Percentiles rank a stretch among this genome's conserved stretches.
These are phyloP conservation scores for Geoglossum glabrum DNA, from an alignment of 495 filamentous ascomycete genomes.

Conservation along the genomic window DNA sequence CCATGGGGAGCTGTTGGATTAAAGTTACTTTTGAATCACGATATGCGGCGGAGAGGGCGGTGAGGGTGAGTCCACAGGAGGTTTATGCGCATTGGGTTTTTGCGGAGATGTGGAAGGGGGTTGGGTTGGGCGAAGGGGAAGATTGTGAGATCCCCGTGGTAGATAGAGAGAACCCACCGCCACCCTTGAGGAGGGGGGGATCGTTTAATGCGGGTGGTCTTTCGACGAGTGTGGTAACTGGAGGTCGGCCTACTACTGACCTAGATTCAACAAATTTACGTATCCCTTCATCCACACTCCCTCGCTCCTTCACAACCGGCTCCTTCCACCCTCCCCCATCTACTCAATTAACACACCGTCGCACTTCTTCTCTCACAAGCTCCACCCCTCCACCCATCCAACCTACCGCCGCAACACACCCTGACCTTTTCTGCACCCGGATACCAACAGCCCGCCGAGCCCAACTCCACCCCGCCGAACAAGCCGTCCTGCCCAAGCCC, in stretches of 20 bases:
- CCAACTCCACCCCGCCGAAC: slow-evolving; percentile 5
- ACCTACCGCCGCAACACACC: not conserved
- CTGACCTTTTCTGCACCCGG: not conserved
- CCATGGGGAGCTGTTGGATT: slow-evolving; percentile 72
- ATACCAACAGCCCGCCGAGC: slow-evolving; percentile 2
- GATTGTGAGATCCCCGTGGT: slow-evolving; percentile 2
- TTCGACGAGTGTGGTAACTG: not conserved
- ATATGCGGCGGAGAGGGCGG: slow-evolving; percentile 55
- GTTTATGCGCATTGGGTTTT: slow-evolving; percentile 58
- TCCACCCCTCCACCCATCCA: not conserved
- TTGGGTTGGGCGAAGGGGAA: not conserved
- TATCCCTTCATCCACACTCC: not conserved
- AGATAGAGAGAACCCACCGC: not conserved
- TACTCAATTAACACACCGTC: not conserved
- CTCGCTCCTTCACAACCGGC: not conserved
- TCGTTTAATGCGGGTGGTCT: not conserved
- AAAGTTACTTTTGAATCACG: slow-evolving; percentile 80
- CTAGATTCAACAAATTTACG: not conserved
- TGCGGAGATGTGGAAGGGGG: slow-evolving; percentile 42
- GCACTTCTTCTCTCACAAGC: not conserved
- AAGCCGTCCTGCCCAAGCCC: slow-evolving; percentile 4
- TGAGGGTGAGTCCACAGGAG: slow-evolving; percentile 53
- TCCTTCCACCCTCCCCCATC: not conserved
- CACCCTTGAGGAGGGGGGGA: not conserved
- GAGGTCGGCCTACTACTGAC: not conserved